Percentiles rank a stretch among this genome's conserved stretches.
Evolutionary conservation across 148 eudicot genomes (phyloP).

Genomic region (Silene conica): DNA sequence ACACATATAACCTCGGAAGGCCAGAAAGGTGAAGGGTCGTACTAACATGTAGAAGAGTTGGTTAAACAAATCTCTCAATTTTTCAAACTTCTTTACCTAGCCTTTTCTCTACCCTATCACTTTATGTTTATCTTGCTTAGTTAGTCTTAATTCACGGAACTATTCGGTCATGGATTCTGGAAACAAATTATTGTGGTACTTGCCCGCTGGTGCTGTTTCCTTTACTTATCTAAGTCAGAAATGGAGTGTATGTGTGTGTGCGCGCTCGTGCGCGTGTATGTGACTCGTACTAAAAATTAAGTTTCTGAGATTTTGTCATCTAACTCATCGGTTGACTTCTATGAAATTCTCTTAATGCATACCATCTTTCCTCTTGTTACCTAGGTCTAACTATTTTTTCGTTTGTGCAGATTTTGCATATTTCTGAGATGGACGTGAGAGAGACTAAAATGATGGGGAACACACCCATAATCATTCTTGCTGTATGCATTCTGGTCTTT

Average conservation of each 20-base stretch:
- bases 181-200: background rate
- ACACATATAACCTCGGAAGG: too few species aligned
- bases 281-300: too few species aligned
- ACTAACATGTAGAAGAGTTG: too few species aligned
- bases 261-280: too few species aligned
- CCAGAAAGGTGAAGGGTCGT: too few species aligned
- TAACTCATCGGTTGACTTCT: background rate
- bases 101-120: too few species aligned
- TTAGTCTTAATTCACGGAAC: background rate
- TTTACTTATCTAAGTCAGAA: too few species aligned
- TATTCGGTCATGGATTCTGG: background rate
- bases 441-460: conserved; percentile 97
- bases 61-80: too few species aligned
- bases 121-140: background rate
- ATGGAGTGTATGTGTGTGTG: background rate
- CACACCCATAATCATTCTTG: conserved; percentile 71
- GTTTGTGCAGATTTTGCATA: conserved; percentile 69
- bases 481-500: conserved; percentile 36
- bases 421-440: conserved; percentile 73
- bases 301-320: background rate
- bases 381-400: background rate
- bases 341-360: background rate
- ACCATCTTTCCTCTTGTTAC: background rate
- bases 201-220: too few species aligned
- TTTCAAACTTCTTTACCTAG: too few species aligned